Evolutionary conservation across 2,329 filamentous ascomycete species (phyloP), one percentile per base, ranked within the genome.

Genomic region (Macroventuria anomochaeta): DNA sequence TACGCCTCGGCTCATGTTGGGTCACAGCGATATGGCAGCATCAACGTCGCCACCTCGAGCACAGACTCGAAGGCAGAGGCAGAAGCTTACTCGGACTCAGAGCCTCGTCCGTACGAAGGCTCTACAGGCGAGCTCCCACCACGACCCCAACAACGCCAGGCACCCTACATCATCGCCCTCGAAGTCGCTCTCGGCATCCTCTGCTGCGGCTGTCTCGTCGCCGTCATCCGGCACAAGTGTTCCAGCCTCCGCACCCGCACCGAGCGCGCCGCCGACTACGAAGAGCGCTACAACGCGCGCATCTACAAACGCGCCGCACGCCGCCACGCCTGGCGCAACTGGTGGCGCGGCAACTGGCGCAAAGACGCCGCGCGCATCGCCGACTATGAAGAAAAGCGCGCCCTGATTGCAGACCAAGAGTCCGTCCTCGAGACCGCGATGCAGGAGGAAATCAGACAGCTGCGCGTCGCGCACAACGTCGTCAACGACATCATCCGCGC

Each of bases 271-370:
- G 81, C 83, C 13, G 74, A 78, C 36, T 77, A 77, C 12, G 83
- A 86, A 71, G 82, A 85, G 68, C 77, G 82, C 43, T 74, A 77
- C 25, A 81, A 79, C 23, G 80, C 75, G 10, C 75, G 78, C 11
- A 76, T 80, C 7, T 86, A 85, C 61, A 78, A 78, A 36, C 76
- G 79, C 26, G 82, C 83, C 25, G 83, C 83, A 17, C 77, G 81
- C 18, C 73, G 78, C 25, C 80, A 82, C 39, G 75, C 77, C 33
- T 79, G 80, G 75, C 74, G 76, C 28, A 76, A 78, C 44, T 83
- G 80, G 75, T 84, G 81, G 80, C 65, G 73, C 33, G 65, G 67
- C 42, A 69, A 71, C 48, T 72, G 67, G 57, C 42, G 46, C 25
- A 59, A 59, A 46, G 62, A 70, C 47, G 63, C 67, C 28, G 64